These are phyloP conservation scores for Posidonia australis DNA, from an alignment of 106 monocot genomes.

Conservation along the genomic window DNA sequence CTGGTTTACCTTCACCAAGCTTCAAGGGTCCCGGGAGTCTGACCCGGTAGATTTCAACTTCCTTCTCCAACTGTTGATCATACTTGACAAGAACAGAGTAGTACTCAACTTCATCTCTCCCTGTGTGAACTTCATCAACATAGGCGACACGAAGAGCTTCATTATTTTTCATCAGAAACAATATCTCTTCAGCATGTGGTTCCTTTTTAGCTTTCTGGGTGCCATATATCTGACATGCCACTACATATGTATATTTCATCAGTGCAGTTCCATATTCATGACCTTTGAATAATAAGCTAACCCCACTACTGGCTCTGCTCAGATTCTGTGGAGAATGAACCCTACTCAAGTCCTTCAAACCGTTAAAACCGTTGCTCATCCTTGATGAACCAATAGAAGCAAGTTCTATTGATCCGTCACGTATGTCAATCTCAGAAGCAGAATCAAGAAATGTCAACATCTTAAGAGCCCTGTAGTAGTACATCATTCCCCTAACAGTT, in stretches of 20 bases:
- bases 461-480: slow-evolving; percentile 23
- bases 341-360: background rate
- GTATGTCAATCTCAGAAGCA: slow-evolving; percentile 19
- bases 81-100: slow-evolving; percentile 29
- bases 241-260: slow-evolving; percentile 23
- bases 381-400: slow-evolving; percentile 7
- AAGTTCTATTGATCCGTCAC: slow-evolving; percentile 8
- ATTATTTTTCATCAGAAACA: slow-evolving; percentile 21
- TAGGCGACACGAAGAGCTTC: slow-evolving; percentile 23
- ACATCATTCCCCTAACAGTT: slow-evolving; percentile 29
- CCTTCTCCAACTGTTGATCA: slow-evolving; percentile 16
- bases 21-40: slow-evolving; percentile 22
- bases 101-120: slow-evolving; percentile 12
- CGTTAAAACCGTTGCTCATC: background rate
- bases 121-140: slow-evolving; percentile 15
- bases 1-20: slow-evolving; percentile 27
- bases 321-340: slow-evolving; percentile 2
- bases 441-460: slow-evolving; percentile 24
- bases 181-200: slow-evolving; percentile 17
- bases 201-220: slow-evolving; percentile 25
- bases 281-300: slow-evolving; percentile 7
- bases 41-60: slow-evolving; percentile 23
- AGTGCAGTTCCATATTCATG: slow-evolving; percentile 21
- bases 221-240: slow-evolving; percentile 26
- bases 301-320: slow-evolving; percentile 7